Evolutionary conservation across 768 basidiomycete species (phyloP).

Genomic region (Rhizopogon roseolus): DNA sequence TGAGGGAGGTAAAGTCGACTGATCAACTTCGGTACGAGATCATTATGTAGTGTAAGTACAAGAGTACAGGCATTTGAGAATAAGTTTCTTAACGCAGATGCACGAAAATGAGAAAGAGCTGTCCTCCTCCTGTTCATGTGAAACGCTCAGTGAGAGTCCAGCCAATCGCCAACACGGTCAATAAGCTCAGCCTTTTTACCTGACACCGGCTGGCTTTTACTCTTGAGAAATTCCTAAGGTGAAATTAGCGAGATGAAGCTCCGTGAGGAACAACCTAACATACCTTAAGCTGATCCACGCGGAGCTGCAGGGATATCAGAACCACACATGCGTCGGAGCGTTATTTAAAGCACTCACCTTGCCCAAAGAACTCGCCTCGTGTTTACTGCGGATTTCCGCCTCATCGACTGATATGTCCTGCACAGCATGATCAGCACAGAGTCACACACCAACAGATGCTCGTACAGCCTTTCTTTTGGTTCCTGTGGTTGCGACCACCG

Average conservation of each 20-base stretch:
- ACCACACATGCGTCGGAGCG: not conserved
- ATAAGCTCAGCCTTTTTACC: slow-evolving; percentile 75
- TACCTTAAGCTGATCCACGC: slow-evolving; percentile 77
- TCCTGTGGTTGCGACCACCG: slow-evolving; percentile 42
- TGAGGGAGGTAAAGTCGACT: not conserved
- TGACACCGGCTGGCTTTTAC: slow-evolving; percentile 52
- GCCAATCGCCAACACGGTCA: slow-evolving; percentile 61
- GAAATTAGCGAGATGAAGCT: slow-evolving; percentile 6
- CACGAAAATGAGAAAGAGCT: not conserved
- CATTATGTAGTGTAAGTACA: not conserved
- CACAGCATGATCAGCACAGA: slow-evolving; percentile 1
- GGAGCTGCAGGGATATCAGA: slow-evolving; percentile 43
- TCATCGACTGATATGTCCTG: slow-evolving; percentile 66
- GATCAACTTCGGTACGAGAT: not conserved
- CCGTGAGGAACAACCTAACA: slow-evolving; percentile 9
- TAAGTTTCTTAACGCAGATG: not conserved
- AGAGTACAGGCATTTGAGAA: not conserved
- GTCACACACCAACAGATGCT: slow-evolving; percentile 8
- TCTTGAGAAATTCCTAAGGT: slow-evolving; percentile 65
- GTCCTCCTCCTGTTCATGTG: not conserved
- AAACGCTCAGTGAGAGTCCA: slow-evolving; percentile 32
- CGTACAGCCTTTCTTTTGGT: slow-evolving; percentile 74
- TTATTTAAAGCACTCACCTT: slow-evolving; percentile 49
- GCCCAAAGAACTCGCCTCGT: slow-evolving; percentile 49
- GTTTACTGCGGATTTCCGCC: slow-evolving; percentile 66